A percentile compares a stretch with the other conserved stretches of the same genome.
Evolutionary conservation across 2,329 filamentous ascomycete genomes (phyloP).

Genomic region (Apiospora rasikravindrae): DNA sequence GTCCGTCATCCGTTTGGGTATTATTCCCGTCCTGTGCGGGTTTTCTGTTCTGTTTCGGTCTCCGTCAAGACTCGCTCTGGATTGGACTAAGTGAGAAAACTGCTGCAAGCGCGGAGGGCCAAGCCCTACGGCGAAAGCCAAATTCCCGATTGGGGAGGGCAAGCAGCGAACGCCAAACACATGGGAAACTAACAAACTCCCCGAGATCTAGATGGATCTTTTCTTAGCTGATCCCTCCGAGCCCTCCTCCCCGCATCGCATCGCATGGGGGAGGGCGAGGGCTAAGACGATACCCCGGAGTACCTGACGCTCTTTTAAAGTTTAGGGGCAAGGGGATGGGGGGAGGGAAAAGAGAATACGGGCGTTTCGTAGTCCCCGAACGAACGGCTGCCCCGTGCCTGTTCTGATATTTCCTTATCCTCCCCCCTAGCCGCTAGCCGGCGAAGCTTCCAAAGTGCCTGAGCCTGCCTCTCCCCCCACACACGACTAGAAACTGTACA

Average conservation of each 20-base stretch:
- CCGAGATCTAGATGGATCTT: constrained; percentile 12
- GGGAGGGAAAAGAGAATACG: background rate
- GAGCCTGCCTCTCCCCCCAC: background rate
- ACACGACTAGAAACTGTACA: background rate
- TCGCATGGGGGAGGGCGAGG: too few relatives aligned
- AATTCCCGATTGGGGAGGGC: background rate
- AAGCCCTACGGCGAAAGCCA: constrained; percentile 10
- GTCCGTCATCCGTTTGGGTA: background rate
- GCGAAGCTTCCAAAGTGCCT: background rate
- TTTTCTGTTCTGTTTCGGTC: background rate
- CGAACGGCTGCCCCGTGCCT: constrained; percentile 13
- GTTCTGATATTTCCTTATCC: background rate
- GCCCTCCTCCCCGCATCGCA: too few relatives aligned
- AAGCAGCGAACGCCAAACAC: background rate
- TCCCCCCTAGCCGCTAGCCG: background rate
- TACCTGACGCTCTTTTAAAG: background rate
- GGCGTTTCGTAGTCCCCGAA: constrained; percentile 10
- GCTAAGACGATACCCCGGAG: background rate
- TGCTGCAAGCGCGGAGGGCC: constrained; percentile 6
- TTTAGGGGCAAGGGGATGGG: background rate
- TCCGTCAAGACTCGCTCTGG: background rate
- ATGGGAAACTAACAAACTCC: constrained; percentile 2
- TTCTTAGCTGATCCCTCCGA: background rate
- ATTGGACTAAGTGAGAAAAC: background rate
- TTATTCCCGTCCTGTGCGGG: background rate